Base-by-base conservation (phyloP, 441 rosid species). In the Euphorbia corollata region DNA sequence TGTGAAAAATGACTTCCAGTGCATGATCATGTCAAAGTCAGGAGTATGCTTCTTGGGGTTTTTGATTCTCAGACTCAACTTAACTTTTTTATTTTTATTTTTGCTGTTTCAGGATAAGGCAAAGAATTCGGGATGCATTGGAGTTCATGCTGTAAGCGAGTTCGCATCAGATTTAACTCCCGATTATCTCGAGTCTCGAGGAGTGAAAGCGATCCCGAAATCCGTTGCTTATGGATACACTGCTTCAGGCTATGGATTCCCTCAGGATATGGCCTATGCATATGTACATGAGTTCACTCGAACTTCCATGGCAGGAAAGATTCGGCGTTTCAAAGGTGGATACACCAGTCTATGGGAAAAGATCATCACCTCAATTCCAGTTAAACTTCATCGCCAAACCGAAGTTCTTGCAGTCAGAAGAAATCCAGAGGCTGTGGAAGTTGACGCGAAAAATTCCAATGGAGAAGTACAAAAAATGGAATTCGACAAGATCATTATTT, bases 271-370 rank as follows among this genome's bases (percentile, higher is more conserved):
- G 93, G 83, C 93, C 18, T 85, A 85, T 56, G 89, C 90, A 18
- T 87, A 85, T 70, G 67, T 87, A 57, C 93, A 87, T 61, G 93
- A 87, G 77, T 87, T 87, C 73, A 86, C 85, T 8, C 68, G 89
- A 67, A 87, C 89, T 65, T 85, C 90, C 57, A 87, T 87, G 90
- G 93, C 93, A 8, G 89, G 93, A 67, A 87, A 87, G 74, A 85
- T 87, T 18, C 67, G 81, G 15, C 88, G 90, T 8, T 76, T 87
- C 55, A 84, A 75, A 65, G 87, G 84, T 60, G 93, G 90, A 75
- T 85, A 87, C 56, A 77, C 73, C 55, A 79, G 83, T 45, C 79
- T 87, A 1, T 87, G 93, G 93, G 69, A 79, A 73, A 87, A 82
- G 76, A 68, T 87, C 43, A 47, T 75, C 32, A 48, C 75, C 34